phyloP scores from a whole-genome alignment of 108 stramenopile genomes.

The Parietichytrium sp. region DNA sequence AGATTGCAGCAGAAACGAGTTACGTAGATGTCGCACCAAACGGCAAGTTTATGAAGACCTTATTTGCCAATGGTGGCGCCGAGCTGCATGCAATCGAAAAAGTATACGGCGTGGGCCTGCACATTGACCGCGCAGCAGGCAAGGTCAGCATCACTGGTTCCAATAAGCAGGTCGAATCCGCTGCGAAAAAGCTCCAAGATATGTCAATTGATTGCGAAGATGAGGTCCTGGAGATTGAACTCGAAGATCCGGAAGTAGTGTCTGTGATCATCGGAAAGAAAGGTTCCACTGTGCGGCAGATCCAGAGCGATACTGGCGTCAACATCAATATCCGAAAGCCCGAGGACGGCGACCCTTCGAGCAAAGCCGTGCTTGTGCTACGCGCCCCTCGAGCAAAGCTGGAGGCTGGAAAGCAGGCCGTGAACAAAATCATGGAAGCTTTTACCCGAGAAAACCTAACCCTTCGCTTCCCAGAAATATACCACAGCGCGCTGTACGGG shows the following conservation, averaged over 20 bases:
- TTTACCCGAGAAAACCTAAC: background rate
- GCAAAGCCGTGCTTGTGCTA: background rate
- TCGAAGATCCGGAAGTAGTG: background rate
- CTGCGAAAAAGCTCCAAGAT: background rate
- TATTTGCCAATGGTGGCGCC: background rate
- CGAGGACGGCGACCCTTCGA: background rate
- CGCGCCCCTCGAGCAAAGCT: background rate
- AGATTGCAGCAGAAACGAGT: background rate
- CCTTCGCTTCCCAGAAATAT: background rate
- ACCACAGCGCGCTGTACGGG: background rate
- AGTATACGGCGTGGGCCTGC: background rate
- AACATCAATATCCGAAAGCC: background rate
- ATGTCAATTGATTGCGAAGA: background rate
- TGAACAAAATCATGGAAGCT: background rate
- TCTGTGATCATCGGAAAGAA: conserved; percentile 4
- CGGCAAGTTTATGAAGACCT: background rate
- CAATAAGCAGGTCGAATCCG: background rate
- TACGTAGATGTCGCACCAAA: background rate
- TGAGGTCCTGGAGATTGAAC: background rate
- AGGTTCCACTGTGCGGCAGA: background rate
- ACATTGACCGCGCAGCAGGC: conserved; percentile 26
- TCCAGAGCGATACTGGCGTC: background rate
- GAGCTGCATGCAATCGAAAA: background rate
- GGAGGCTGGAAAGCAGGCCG: background rate
- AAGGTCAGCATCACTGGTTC: background rate